A percentile compares a stretch with the other conserved stretches of the same genome.
These are phyloP conservation scores for Aspergillus sp. DNA, from an alignment of 2,329 filamentous ascomycete species.

Conservation along the genomic window DNA sequence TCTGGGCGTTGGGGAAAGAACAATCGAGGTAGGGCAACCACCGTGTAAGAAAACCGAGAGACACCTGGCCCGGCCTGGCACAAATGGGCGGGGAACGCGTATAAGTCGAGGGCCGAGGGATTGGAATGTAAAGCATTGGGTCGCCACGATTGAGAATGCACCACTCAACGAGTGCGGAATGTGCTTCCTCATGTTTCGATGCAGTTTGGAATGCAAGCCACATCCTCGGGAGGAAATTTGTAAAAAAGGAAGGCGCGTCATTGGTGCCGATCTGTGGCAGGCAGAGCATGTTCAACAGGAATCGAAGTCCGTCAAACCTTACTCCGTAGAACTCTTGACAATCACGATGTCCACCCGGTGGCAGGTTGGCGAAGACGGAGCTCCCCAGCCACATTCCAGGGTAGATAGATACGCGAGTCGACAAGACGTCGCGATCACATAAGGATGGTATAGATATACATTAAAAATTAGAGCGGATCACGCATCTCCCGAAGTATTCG, in stretches of 20 bases:
- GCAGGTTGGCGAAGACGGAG: background rate
- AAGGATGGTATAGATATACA: conserved; percentile 3
- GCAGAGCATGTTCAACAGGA: background rate
- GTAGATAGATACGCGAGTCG: background rate
- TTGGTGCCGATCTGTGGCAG: background rate
- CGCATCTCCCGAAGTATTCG: conserved; percentile 5
- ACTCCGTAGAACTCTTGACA: too few relatives aligned
- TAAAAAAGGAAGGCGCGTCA: background rate
- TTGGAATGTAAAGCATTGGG: conserved; percentile 20
- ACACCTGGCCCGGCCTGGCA: background rate
- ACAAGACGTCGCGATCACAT: background rate
- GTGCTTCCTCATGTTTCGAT: conserved; percentile 7
- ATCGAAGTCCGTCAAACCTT: background rate
- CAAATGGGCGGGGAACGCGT: conserved; percentile 10
- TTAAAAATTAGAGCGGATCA: background rate
- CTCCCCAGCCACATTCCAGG: conserved; percentile 18
- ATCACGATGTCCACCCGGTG: too few relatives aligned
- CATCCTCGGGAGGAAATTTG: conserved; percentile 1
- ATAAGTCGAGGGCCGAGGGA: conserved; percentile 15
- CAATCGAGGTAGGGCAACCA: background rate
- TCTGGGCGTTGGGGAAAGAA: background rate
- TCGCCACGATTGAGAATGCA: conserved; percentile 23
- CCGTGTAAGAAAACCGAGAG: background rate
- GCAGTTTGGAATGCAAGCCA: conserved; percentile 20
- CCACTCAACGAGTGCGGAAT: conserved; percentile 19